Evolutionary conservation across 192 early-diverging fungal species (phyloP).

Genomic region (Physocladia obscura): DNA sequence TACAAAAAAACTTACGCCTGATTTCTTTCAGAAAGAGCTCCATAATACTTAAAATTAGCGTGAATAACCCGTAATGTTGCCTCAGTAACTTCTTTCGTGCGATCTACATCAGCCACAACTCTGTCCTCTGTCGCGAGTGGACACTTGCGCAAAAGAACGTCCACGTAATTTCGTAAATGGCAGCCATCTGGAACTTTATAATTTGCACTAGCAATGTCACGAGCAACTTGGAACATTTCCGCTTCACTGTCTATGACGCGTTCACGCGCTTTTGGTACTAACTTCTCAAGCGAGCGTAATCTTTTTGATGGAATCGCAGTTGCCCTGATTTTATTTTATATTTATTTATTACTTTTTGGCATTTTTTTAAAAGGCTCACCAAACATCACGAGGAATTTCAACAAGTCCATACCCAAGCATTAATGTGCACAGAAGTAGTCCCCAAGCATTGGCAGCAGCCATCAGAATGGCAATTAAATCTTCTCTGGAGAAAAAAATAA

Average conservation of each 20-base stretch:
- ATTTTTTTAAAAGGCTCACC: slow-evolving; percentile 45
- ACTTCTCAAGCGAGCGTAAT: slow-evolving; percentile 64
- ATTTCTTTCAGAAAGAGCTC: slow-evolving; percentile 68
- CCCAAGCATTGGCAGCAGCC: slow-evolving; percentile 93
- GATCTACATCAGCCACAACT: slow-evolving; percentile 14
- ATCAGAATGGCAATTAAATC: slow-evolving; percentile 78
- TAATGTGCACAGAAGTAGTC: slow-evolving; percentile 79
- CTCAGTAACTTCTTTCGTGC: slow-evolving; percentile 46
- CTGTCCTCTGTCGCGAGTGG: slow-evolving; percentile 44
- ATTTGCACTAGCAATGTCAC: slow-evolving; percentile 49
- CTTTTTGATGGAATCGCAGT: slow-evolving; percentile 60
- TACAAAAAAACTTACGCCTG: slow-evolving; percentile 56
- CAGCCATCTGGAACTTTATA: slow-evolving; percentile 38
- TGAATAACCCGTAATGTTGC: slow-evolving; percentile 69
- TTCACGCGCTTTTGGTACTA: slow-evolving; percentile 75
- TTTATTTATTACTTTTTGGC: background rate
- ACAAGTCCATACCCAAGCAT: slow-evolving; percentile 95
- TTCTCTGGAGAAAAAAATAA: slow-evolving; percentile 40
- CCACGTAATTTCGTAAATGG: slow-evolving; percentile 61
- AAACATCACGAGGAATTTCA: slow-evolving; percentile 81
- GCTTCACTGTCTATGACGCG: slow-evolving; percentile 77
- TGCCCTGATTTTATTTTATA: background rate
- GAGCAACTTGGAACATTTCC: slow-evolving; percentile 69
- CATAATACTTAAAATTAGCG: slow-evolving; percentile 68
- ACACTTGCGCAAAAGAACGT: slow-evolving; percentile 63